These are phyloP conservation scores for Litsea cubeba DNA, from an alignment of 164 flowering plant genomes.

Conservation along the genomic window DNA sequence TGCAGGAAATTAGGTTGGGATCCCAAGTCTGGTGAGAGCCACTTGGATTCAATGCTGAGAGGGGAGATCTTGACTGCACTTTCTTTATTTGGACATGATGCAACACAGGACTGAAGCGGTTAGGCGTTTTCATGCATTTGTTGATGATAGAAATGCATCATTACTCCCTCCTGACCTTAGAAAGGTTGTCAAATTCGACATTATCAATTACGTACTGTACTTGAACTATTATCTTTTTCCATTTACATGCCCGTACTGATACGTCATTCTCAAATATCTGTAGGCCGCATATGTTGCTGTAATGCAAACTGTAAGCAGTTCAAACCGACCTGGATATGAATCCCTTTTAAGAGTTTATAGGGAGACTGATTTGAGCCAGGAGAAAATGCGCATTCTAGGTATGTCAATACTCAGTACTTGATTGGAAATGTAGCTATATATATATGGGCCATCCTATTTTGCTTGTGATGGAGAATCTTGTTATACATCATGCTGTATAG, in stretches of 20 bases:
- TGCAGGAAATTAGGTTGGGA: slow-evolving; percentile 95
- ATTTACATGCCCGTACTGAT: background rate
- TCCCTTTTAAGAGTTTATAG: slow-evolving; percentile 72
- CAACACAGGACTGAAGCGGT: slow-evolving; percentile 58
- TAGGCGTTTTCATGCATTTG: slow-evolving; percentile 65
- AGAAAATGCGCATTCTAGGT: slow-evolving; percentile 77
- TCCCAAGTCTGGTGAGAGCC: slow-evolving; percentile 70
- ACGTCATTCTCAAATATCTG: slow-evolving; percentile 10
- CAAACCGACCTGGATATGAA: slow-evolving; percentile 70
- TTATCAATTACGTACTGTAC: too few relatives aligned
- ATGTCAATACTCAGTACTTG: slow-evolving; percentile 7
- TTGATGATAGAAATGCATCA: slow-evolving; percentile 69
- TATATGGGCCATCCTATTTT: background rate
- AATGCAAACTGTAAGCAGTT: slow-evolving; percentile 55
- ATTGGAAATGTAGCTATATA: background rate
- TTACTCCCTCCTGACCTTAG: slow-evolving; percentile 86
- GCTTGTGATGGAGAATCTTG: background rate
- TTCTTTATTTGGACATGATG: slow-evolving; percentile 66
- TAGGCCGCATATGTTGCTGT: slow-evolving; percentile 88
- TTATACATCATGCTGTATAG: slow-evolving; percentile 26
- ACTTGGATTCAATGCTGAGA: slow-evolving; percentile 89
- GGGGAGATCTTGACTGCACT: slow-evolving; percentile 89
- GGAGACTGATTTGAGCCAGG: slow-evolving; percentile 88
- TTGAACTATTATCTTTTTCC: background rate
- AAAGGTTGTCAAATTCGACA: slow-evolving; percentile 41